Base-by-base conservation (phyloP, 164 flowering plant species). In the Vitis rotundifolia region DNA sequence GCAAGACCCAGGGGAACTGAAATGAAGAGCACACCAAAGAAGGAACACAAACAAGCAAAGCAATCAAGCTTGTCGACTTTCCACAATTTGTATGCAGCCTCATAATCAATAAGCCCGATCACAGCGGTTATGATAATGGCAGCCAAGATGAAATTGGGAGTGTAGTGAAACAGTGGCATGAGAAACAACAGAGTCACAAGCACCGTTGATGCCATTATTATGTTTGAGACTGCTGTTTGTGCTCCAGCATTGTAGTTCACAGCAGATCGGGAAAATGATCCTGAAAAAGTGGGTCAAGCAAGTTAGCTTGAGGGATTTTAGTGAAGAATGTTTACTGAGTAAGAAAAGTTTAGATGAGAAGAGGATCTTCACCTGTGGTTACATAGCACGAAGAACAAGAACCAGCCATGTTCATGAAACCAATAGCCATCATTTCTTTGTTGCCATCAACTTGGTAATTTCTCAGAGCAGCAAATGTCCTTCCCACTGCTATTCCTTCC, bases 401-500 rank as follows among this genome's bases (percentile, higher is more conserved):
- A 59, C 91, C 91, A 55, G 84, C 89, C 77, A 87, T 79, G 83
- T 89, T 89, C 94, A 89, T 86, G 26, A 89, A 56, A 59, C 91
- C 94, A 73, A 89, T 86, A 9, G 94, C 91, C 84, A 87, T 81
- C 91, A 89, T 89, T 78, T 87, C 91, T 76, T 89, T 86, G 85
- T 89, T 89, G 0, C 91, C 94, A 71, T 87, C 90, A 44, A 89
- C 90, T 79, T 89, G 94, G 74, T 89, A 89, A 70, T 89, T 88
- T 60, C 80, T 77, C 64, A 89, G 69, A 11, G 88, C 49, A n/a
- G 91, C 88, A 80, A 89, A 89, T 66, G 91, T 89, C 56, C 91
- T 85, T 67, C 91, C 94, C 3, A 89, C 91, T 2, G 91, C 94
- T 73, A 89, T 86, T 73, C 94, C 94, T 81, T 89, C 94, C 94